Conservation (phyloP, 192 early-diverging fungal species). For the Phlyctochytrium bullatum region DNA sequence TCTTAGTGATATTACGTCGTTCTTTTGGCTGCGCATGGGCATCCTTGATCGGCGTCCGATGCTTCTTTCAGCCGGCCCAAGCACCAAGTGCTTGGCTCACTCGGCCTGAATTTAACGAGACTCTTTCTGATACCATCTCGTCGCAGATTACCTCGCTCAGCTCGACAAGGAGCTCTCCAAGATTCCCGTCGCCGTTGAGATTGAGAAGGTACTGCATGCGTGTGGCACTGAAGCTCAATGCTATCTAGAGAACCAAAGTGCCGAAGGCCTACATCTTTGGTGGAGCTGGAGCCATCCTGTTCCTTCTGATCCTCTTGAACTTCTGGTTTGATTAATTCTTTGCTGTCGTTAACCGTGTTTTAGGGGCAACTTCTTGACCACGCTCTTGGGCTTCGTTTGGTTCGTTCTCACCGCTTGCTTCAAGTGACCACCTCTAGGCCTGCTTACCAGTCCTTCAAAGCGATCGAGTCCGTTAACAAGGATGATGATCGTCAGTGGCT, state of each 20-base stretch:
- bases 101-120: no score
- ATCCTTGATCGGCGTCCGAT: neutral
- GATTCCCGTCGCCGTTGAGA: slow-evolving; percentile 58
- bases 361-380: slow-evolving; percentile 64
- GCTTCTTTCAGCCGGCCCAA: neutral
- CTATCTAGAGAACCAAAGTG: slow-evolving; percentile 58
- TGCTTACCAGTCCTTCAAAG: slow-evolving; percentile 89
- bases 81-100: no score
- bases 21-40: no score
- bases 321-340: slow-evolving; percentile 48
- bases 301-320: slow-evolving; percentile 89
- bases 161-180: slow-evolving; percentile 75
- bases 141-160: slow-evolving; percentile 37
- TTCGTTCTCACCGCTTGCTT: neutral
- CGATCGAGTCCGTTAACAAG: slow-evolving; percentile 77
- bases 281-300: slow-evolving; percentile 59
- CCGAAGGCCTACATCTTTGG: slow-evolving; percentile 83
- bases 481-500: slow-evolving; percentile 82
- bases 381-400: slow-evolving; percentile 86
- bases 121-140: no score
- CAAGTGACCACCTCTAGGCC: no score
- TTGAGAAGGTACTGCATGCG: slow-evolving; percentile 52
- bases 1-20: no score
- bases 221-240: neutral
- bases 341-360: slow-evolving; percentile 25